Evolutionary conservation across 192 early-diverging fungal genomes (phyloP).

Genomic region (Mortierella hygrophila): DNA sequence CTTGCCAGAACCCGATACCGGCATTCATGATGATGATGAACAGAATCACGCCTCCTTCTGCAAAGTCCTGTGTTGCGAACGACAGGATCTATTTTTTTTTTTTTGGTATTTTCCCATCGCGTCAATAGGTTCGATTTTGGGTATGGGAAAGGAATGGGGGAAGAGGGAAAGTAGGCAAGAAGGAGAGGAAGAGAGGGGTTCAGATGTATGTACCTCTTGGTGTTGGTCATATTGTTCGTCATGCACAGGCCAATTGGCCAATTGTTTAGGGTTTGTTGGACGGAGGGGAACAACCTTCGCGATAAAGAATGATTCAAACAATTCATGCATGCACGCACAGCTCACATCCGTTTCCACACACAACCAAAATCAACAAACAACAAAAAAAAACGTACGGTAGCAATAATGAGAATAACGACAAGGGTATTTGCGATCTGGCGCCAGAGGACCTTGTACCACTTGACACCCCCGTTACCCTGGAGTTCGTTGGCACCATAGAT

Average conservation of each 20-base stretch:
- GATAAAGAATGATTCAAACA: background rate
- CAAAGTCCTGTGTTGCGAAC: constrained; percentile 73
- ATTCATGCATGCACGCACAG: constrained; percentile 1
- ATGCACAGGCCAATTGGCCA: background rate
- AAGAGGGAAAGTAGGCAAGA: background rate
- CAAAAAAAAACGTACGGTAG: constrained; percentile 54
- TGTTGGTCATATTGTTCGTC: too few relatives aligned
- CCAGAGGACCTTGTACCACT: constrained; percentile 66
- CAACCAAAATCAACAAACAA: background rate
- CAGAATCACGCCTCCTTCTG: constrained; percentile 81
- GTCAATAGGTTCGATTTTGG: background rate
- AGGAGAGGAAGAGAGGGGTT: background rate
- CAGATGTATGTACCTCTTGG: background rate
- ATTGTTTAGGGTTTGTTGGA: background rate
- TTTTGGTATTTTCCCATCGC: too few relatives aligned
- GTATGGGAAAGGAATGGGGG: constrained; percentile 22
- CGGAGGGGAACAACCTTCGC: background rate
- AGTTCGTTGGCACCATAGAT: constrained; percentile 71
- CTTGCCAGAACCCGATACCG: constrained; percentile 90
- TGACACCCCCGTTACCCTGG: constrained; percentile 74
- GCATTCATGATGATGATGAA: constrained; percentile 87
- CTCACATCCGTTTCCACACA: background rate
- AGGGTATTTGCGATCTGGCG: constrained; percentile 75
- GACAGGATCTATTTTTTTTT: constrained; percentile 56
- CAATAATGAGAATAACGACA: constrained; percentile 73